Evolutionary conservation across 1,139 yeast species (phyloP), one percentile per base, ranked within the genome.

Genomic region (Geotrichum candidum): DNA sequence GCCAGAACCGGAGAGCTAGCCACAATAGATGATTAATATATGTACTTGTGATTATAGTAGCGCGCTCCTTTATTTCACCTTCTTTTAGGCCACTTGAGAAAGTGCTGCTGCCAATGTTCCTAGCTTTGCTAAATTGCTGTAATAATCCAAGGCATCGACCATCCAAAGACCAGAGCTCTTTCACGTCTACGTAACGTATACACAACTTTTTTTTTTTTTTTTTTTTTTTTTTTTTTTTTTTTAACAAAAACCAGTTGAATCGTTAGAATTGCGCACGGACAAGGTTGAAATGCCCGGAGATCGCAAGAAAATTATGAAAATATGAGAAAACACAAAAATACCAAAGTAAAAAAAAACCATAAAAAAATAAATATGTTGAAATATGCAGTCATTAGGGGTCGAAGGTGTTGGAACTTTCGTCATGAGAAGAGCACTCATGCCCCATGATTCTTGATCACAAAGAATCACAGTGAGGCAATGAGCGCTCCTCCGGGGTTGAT

Each of bases 401-500:
- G 56, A 41, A 51, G 50, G 51, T 35, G 56, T 51, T 45, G 56
- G 55, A 51, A 41, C 61, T 50, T 53, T 57, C 38, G 41, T 23
- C 41, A 22, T 27, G 29, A 46, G 13, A 46, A 56, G 51, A 51
- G 22, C 46, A 33, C 33, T 27, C 18, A 60, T 56, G 25, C 58
- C 62, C 62, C 22, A 63, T 66, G 23, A 46, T 56, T 15, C 33
- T 29, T 29, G 33, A 29, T 29, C 33, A 29, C 33, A 29, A 29
- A 64, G 60, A 33, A 62, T 62, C 9, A 55, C 66, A 13, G 51
- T 60, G 48, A 59, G 61, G 7, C 53, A 62, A 31, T 51, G 29
- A 62, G 62, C 15, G 63, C 62, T 2, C 65, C 67, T 18, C n/a
- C 33, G 63, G 22, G 18, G 18, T 41, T 41, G 64, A 52, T 58